Base-by-base conservation (phyloP, 768 basidiomycete species). In the Calocybe indica region DNA sequence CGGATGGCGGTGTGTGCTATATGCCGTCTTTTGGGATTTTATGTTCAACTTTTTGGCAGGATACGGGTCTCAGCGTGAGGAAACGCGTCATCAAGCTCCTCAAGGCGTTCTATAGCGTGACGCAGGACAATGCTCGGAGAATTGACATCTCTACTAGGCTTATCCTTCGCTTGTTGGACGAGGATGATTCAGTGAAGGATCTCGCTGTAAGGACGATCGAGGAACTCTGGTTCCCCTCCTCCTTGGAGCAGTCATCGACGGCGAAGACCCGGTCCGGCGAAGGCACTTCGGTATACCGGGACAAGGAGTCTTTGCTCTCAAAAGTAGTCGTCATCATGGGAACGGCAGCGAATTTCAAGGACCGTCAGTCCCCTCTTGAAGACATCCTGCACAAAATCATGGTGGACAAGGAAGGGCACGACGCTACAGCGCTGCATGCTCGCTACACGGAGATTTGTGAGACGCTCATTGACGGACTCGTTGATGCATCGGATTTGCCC, bases 21-120 rank as follows among this genome's bases (percentile, higher is more conserved):
- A 12, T 33, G 12, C 44, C 29, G 1, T 34, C 44, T 1, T 22
- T 28, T 9, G 30, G 5, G 15, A 5, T 22, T 31, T 54, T 51
- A 44, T 51, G 29, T 11, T 48, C 11, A 13, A 30, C 3, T 39
- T 6, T 38, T 45, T 46, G 33, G 8, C 53, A 97, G 95, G 96
- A 99, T 61, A 88, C 94, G 45, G 95, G 96, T 5, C 75, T 98
- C 12, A 82, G 83, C 31, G 96, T 99, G 4, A 78, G 96, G 30
- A 97, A 97, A 62, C 83, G 95, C 3, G 95, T 98, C 45, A 90
- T 99, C 72, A 98, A 95, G 67, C 72, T 99, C 1, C 75, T 99
- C 35, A 90, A 87, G 62, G 76, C 82, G 0, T 88, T 92, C 54
- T 94, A 94, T 58, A 56, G 64, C 1, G 78, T 83, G 13, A 80